Conservation (phyloP, 2,329 filamentous ascomycete species). For the Cladophialophora exuberans region DNA sequence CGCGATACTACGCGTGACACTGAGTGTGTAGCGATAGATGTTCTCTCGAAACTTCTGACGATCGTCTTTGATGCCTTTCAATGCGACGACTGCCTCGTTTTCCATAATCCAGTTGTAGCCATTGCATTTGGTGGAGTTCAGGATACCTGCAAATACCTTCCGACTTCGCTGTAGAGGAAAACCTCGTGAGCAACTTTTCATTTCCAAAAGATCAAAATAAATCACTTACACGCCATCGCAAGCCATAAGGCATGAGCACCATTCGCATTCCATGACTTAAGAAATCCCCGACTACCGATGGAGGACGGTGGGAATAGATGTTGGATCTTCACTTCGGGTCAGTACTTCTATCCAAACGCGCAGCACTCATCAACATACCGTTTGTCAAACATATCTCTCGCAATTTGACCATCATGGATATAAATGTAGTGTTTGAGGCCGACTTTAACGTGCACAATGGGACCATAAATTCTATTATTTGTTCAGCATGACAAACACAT, state of each 20-base stretch:
- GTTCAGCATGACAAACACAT: not conserved
- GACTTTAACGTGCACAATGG: slow-evolving; percentile 3
- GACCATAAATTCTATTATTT: slow-evolving; percentile 1
- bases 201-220: not conserved
- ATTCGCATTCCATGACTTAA: slow-evolving; percentile 3
- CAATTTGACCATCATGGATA: slow-evolving; percentile 7
- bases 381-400: slow-evolving; percentile 11
- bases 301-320: slow-evolving; percentile 8
- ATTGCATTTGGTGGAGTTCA: slow-evolving; percentile 2
- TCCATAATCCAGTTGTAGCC: slow-evolving; percentile 3
- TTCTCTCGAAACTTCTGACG: not conserved
- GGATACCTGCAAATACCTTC: not conserved
- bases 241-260: slow-evolving; percentile 11
- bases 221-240: slow-evolving; percentile 9
- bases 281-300: slow-evolving; percentile 8
- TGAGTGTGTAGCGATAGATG: slow-evolving; percentile 52
- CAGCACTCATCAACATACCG: not conserved
- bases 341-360: not conserved
- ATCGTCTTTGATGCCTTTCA: not conserved
- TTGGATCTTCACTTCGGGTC: not conserved
- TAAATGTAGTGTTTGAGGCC: slow-evolving; percentile 2
- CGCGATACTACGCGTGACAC: slow-evolving; percentile 54
- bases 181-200: not conserved
- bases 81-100: slow-evolving; percentile 3
- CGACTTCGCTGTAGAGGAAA: not conserved